Evolutionary conservation across 1,139 yeast genomes (phyloP), one percentile per base, ranked within the genome.

Genomic region (Sporopachydermia cereana): DNA sequence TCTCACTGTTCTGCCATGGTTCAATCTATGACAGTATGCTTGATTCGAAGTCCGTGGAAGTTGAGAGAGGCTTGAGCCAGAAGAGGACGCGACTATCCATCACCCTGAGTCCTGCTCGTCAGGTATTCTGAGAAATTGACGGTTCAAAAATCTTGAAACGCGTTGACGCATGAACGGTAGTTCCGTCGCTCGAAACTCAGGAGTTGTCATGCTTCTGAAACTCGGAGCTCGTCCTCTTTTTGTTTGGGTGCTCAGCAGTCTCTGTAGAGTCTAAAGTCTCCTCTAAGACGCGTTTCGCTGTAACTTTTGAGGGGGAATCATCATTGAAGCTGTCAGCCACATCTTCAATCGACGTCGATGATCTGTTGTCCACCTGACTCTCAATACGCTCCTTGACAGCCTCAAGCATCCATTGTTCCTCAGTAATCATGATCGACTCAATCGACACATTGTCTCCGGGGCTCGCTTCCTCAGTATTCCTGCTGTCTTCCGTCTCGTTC

Each of bases 161-260:
- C n/a, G n/a, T n/a, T n/a, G n/a, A n/a, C n/a, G n/a, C n/a, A n/a
- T n/a, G n/a, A n/a, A n/a, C n/a, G n/a, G n/a, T n/a, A n/a, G n/a
- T n/a, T n/a, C n/a, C n/a, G n/a, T n/a, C n/a, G n/a, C n/a, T n/a
- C n/a, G n/a, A n/a, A n/a, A n/a, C n/a, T n/a, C n/a, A n/a, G n/a
- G n/a, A n/a, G n/a, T n/a, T n/a, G n/a, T n/a, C 30, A 27, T 12
- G n/a, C 30, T 27, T 27, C 30, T 12, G 9, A 14, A 34, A 16
- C 41, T 12, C 41, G 16, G 9, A 7, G n/a, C 30, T 27, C n/a
- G 30, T 27, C n/a, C 30, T 27, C 30, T n/a, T 27, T n/a, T 27
- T 27, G n/a, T 27, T 27, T 27, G 30, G 30, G n/a, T 27, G 30
- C n/a, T 27, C 30, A n/a, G n/a, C n/a, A n/a, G n/a, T n/a, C n/a